These are phyloP conservation scores for Blumeria hordei DNA, from an alignment of 2,329 filamentous ascomycete species.

Conservation along the genomic window DNA sequence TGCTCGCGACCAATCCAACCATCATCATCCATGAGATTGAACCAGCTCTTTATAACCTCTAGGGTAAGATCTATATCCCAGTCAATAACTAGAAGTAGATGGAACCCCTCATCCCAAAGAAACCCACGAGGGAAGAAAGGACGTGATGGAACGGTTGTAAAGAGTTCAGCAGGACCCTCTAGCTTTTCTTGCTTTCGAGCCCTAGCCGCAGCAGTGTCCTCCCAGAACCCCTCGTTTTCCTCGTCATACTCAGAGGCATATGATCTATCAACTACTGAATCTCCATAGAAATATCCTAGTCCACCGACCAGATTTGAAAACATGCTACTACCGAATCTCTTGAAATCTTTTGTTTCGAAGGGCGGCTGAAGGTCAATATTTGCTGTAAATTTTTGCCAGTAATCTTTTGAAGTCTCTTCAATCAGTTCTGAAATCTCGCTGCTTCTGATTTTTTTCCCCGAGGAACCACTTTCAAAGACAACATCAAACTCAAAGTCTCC, in stretches of 20 bases:
- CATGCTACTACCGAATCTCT: conserved; percentile 64
- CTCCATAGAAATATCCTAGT: conserved; percentile 83
- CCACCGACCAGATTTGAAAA: conserved; percentile 87
- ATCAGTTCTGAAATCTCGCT: conserved; percentile 49
- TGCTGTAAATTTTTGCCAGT: conserved; percentile 49
- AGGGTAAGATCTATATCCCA: conserved; percentile 79
- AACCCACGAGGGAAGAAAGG: conserved; percentile 95
- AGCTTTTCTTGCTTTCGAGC: conserved; percentile 39
- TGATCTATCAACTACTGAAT: conserved; percentile 71
- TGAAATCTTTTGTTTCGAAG: conserved; percentile 49
- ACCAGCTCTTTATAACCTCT: conserved; percentile 88
- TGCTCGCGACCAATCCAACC: conserved; percentile 96
- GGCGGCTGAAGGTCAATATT: conserved; percentile 53
- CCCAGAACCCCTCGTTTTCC: conserved; percentile 87
- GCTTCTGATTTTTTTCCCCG: conserved; percentile 26
- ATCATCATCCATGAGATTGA: conserved; percentile 83
- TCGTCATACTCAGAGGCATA: conserved; percentile 87
- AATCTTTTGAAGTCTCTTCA: conserved; percentile 36
- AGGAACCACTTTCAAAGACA: conserved; percentile 61
- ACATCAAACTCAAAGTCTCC: conserved; percentile 86
- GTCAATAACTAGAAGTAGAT: conserved; percentile 71
- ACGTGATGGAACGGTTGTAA: conserved; percentile 72
- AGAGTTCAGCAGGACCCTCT: conserved; percentile 71
- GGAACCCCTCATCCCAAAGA: conserved; percentile 95
- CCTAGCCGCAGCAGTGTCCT: conserved; percentile 63